These are phyloP conservation scores for Crithidia expoeki DNA, from an alignment of 208 protist genomes.

Conservation along the genomic window DNA sequence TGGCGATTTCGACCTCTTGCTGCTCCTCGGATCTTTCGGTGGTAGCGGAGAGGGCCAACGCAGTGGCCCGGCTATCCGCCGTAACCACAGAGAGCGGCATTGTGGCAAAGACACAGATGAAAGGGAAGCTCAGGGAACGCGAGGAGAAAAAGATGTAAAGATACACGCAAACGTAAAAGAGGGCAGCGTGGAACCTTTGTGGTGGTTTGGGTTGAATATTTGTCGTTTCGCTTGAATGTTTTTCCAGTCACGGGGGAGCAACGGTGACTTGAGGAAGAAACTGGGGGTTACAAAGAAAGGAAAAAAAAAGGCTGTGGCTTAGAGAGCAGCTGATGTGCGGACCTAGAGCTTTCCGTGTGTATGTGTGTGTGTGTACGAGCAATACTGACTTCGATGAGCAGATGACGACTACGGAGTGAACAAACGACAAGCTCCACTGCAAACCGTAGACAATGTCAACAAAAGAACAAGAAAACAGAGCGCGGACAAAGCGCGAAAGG, in stretches of 20 bases:
- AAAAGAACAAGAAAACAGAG: background rate
- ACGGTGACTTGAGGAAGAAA: background rate
- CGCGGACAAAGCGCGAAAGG: background rate
- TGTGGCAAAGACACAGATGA: background rate
- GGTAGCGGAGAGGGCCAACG: conserved; percentile 3
- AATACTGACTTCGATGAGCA: too few relatives aligned
- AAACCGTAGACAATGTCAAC: too few relatives aligned
- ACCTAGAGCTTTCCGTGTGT: too few relatives aligned
- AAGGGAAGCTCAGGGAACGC: background rate
- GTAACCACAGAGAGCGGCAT: conserved; percentile 10
- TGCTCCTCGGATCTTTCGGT: background rate
- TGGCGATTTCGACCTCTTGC: conserved; percentile 1
- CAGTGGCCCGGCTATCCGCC: background rate
- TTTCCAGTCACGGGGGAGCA: conserved; percentile 2
- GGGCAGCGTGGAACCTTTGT: background rate
- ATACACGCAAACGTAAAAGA: background rate
- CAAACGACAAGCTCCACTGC: too few relatives aligned
- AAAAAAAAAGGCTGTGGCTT: too few relatives aligned
- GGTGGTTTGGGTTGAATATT: too few relatives aligned
- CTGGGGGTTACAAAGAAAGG: background rate
- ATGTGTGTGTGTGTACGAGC: too few relatives aligned
- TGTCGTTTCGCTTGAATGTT: background rate
- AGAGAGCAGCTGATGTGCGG: too few relatives aligned
- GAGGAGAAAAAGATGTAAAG: background rate
- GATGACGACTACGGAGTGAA: too few relatives aligned